Evolutionary conservation across 2,329 filamentous ascomycete genomes (phyloP).

Genomic region (Ophiostoma sp.): DNA sequence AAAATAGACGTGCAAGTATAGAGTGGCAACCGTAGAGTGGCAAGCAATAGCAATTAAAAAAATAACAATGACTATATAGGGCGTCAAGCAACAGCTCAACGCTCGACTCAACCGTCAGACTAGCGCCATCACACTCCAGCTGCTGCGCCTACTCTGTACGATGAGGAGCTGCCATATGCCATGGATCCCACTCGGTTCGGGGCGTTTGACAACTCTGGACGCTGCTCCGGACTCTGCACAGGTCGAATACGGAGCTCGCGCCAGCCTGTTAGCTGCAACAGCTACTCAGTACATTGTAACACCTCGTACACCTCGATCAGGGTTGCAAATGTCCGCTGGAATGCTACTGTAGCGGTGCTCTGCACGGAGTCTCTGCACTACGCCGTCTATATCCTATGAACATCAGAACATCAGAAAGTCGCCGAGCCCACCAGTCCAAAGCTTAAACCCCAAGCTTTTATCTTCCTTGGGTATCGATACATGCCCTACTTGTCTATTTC

Average conservation of each 20-base stretch:
- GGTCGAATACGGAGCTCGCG: background rate
- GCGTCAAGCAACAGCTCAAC: background rate
- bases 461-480: background rate
- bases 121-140: background rate
- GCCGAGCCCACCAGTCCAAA: background rate
- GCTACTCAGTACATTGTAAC: no score
- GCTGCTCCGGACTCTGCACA: conserved; percentile 5
- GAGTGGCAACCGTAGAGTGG: background rate
- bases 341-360: conserved; percentile 5
- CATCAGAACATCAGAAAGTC: background rate
- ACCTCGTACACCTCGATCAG: background rate
- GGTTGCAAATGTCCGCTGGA: conserved; percentile 7
- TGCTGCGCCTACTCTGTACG: background rate
- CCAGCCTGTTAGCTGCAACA: no score
- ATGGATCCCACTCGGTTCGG: conserved; percentile 4
- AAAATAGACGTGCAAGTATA: background rate
- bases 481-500: background rate
- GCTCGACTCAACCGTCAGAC: background rate
- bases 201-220: conserved; percentile 11
- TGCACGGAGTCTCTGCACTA: background rate
- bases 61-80: background rate
- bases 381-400: background rate
- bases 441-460: background rate
- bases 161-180: background rate
- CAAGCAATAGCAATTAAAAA: background rate